phyloP scores from a whole-genome alignment of 805 yeast genomes.

The Hanseniaspora lindneri region DNA sequence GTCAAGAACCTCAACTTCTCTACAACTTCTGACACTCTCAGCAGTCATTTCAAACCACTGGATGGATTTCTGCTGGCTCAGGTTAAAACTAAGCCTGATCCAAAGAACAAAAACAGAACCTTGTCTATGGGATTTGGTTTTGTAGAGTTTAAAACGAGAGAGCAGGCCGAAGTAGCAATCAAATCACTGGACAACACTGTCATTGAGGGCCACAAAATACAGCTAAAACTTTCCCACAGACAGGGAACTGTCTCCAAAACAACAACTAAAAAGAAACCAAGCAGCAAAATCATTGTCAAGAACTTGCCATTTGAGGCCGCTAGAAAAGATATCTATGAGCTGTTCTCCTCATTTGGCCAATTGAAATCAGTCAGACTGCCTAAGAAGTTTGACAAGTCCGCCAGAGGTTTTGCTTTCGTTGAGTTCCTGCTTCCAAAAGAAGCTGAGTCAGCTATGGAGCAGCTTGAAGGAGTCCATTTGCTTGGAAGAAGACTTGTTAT shows the following conservation, averaged over 20 bases:
- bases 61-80: constrained; percentile 74
- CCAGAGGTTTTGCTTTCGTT: constrained; percentile 96
- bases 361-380: constrained; percentile 92
- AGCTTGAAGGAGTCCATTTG: constrained; percentile 89
- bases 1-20: constrained; percentile 84
- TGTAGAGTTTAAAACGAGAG: constrained; percentile 72
- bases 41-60: constrained; percentile 51
- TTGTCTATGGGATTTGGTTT: constrained; percentile 97
- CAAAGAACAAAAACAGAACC: constrained; percentile 52
- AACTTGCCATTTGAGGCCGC: constrained; percentile 94
- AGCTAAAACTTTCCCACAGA: constrained; percentile 79
- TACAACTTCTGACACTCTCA: constrained; percentile 50
- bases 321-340: constrained; percentile 80
- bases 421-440: constrained; percentile 79
- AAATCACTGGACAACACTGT: constrained; percentile 59
- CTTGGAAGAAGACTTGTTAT: constrained; percentile 87
- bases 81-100: constrained; percentile 79
- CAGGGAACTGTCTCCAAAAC: constrained; percentile 28
- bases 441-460: constrained; percentile 88
- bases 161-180: constrained; percentile 68
- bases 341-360: constrained; percentile 90
- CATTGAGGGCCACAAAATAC: constrained; percentile 81
- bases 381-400: constrained; percentile 84
- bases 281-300: constrained; percentile 83
- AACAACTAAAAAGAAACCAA: constrained; percentile 32